Evolutionary conservation across 768 basidiomycete genomes (phyloP), one percentile per base, ranked within the genome.

Genomic region (Leucocoprinus leucothites): DNA sequence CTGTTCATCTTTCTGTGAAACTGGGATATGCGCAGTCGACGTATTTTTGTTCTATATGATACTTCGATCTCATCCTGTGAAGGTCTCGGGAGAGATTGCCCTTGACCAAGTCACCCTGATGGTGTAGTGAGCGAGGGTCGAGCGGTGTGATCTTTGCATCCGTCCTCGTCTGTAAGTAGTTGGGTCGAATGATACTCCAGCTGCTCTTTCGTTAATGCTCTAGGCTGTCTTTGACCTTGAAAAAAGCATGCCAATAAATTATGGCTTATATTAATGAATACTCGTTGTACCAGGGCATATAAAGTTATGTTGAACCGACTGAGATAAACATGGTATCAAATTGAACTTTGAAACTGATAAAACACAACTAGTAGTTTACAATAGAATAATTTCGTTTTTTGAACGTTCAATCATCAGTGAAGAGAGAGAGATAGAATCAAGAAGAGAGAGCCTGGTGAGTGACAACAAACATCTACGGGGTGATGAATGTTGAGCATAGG

Each of bases 321-420:
- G 47, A 8, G 47, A 18, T 48, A 31, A 34, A 21, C 11, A n/a
- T 48, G 47, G 31, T 35, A 35, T 48, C 47, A 48, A 48, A 48
- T 48, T 34, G 28, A 28, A n/a, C 21, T 16, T 18, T 21, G 16
- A 34, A 28, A 48, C 11, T 26, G 18, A 22, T 35, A 34, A 48
- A 19, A 35, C 28, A 48, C 11, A 48, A 48, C 34, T 36, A 48
- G 28, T 48, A 48, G 34, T 48, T n/a, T 36, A 48, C 47, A 48
- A 48, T 48, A 48, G 19, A 48, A 21, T 48, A 48, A 5, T 4
- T 35, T 34, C 34, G 13, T 11, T 48, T 16, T 34, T 34, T 34
- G n/a, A 34, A 48, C 9, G 21, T 19, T 36, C 28, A 48, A 35
- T 21, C 14, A 11, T 16, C 9, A 35, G 21, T 41, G 40, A 41